These are phyloP conservation scores for Thalia dealbata DNA, from an alignment of 176 grass and related monocot genomes.

Conservation along the genomic window DNA sequence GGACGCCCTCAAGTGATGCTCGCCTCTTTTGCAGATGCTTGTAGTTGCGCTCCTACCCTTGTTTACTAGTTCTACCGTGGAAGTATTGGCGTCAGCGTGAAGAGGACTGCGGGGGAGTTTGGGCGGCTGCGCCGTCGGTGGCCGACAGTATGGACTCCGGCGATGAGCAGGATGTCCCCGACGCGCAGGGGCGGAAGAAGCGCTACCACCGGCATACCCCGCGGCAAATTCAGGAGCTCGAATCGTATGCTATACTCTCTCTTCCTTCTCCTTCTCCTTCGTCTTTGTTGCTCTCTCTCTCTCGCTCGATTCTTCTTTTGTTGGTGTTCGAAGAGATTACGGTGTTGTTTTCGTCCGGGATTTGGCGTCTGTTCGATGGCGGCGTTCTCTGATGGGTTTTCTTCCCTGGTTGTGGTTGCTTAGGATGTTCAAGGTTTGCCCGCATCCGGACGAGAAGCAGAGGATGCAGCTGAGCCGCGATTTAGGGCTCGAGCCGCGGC, in stretches of 20 bases:
- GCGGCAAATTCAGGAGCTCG: conserved; percentile 91
- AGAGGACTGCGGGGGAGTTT: background rate
- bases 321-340: background rate
- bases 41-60: no score
- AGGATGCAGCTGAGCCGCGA: conserved; percentile 73
- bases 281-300: background rate
- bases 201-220: conserved; percentile 96
- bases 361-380: background rate
- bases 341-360: background rate
- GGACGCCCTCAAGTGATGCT: background rate
- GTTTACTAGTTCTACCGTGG: background rate
- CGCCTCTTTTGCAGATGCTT: background rate
- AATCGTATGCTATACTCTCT: conserved; percentile 42
- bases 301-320: background rate
- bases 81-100: background rate
- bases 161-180: conserved; percentile 63
- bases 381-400: background rate
- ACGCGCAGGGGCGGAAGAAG: conserved; percentile 52
- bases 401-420: background rate
- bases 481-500: conserved; percentile 62
- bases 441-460: conserved; percentile 93
- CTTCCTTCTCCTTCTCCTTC: background rate
- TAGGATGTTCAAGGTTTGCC: conserved; percentile 95
- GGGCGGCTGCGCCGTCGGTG: background rate
- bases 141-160: conserved; percentile 59